A percentile compares a stretch with the other conserved stretches of the same genome.
Conservation (phyloP, 768 basidiomycete genomes). For the Mycena maculata region DNA sequence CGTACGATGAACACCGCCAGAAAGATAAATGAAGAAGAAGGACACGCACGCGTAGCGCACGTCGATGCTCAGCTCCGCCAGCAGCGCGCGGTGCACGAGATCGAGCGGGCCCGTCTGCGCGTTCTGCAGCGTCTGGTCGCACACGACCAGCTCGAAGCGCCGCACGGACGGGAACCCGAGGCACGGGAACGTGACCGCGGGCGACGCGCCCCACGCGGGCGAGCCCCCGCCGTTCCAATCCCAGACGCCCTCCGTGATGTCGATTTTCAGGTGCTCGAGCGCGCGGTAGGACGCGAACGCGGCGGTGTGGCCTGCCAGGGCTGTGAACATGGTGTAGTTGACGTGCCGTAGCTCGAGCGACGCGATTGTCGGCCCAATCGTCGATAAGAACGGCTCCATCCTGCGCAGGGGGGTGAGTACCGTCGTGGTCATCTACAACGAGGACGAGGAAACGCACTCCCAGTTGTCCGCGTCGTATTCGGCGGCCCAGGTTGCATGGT, state of each 20-base stretch:
- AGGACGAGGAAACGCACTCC: slow-evolving; percentile 12
- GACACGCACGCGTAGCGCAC: slow-evolving; percentile 37
- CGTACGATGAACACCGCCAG: no score
- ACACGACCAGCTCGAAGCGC: slow-evolving; percentile 34
- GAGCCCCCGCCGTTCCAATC: slow-evolving; percentile 35
- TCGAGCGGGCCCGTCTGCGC: slow-evolving; percentile 32
- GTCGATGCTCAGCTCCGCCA: slow-evolving; percentile 30
- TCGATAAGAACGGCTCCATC: slow-evolving; percentile 16
- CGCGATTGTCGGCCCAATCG: slow-evolving; percentile 24
- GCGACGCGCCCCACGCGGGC: slow-evolving; percentile 32
- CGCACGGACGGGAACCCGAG: slow-evolving; percentile 37
- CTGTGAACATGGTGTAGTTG: slow-evolving; percentile 22
- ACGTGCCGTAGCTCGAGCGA: slow-evolving; percentile 28
- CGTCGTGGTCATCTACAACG: no score
- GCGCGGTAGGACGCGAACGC: slow-evolving; percentile 23
- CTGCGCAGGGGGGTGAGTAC: background rate
- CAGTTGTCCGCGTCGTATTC: slow-evolving; percentile 25
- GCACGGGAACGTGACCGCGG: slow-evolving; percentile 23
- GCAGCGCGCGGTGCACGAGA: slow-evolving; percentile 27
- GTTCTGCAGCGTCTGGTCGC: slow-evolving; percentile 30
- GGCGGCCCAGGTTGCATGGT: slow-evolving; percentile 12
- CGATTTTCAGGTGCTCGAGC: slow-evolving; percentile 32
- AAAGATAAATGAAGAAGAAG: no score
- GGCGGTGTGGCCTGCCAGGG: slow-evolving; percentile 9
- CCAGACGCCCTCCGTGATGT: slow-evolving; percentile 39